Base-by-base conservation (phyloP, 192 early-diverging fungal species). In the Gigaspora rosea region DNA sequence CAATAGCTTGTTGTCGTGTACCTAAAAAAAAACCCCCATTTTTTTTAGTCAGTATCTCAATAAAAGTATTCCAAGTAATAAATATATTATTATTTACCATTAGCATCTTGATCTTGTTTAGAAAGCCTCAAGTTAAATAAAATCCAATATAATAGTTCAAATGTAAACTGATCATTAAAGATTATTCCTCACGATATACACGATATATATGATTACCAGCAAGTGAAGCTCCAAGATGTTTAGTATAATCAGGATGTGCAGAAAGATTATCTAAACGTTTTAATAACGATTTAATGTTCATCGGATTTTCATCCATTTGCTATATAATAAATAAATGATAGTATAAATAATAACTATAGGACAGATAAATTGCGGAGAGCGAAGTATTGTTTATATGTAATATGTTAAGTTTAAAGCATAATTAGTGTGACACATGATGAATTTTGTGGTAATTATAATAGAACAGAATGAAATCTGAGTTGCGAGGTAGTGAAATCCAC, bases 121-220 rank as follows among this genome's bases (percentile, higher is more conserved):
- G 91, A 83, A 15, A 93, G 54, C 70, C 82, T 80, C 75, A 94
- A 79, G 73, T 85, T 87, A 58, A 88, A 85, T 41, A 94, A 73
- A 27, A 93, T 82, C 77, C 91, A 81, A 78, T 91, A 91, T 8
- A 94, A 66, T 2, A 94, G 75, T 75, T 93, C 91, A 73, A 95
- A 80, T 0, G 90, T 82, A 71, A 89, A 94, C 22, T 90, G 84
- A 68, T 92, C 84, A 32, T 83, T 10, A 94, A 70, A 8, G 85
- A 46, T 2, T 78, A 78, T 69, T 93, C 89, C 77, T 93, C 93
- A 22, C 92, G 85, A 66, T 90, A 90, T 16, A 86, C 57, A 22
- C 86, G 82, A 74, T 95, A 95, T 35, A 95, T 90, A 10, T 86
- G 74, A 77, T 92, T 93, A 66, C 94, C 86, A 18, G 88, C 87